A percentile compares a stretch with the other conserved stretches of the same genome.
These are phyloP conservation scores for Rhodotorula glutinis DNA, from an alignment of 1,284 basidiomycete species.

Conservation along the genomic window DNA sequence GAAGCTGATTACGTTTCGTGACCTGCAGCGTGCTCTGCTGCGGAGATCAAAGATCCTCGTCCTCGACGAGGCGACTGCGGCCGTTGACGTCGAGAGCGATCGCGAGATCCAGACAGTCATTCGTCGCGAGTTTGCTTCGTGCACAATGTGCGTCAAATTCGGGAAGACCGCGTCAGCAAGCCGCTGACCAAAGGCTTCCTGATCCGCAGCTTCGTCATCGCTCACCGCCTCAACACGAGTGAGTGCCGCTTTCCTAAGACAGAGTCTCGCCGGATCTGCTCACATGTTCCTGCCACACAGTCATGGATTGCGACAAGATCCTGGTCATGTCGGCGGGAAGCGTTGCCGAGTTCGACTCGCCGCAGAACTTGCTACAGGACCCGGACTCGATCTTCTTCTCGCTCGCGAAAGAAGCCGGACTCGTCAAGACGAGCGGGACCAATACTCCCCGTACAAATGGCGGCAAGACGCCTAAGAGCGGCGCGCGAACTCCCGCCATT, in stretches of 20 bases:
- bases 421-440: conserved; percentile 18
- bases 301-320: conserved; percentile 47
- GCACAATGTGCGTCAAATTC: conserved; percentile 25
- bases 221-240: conserved; percentile 37
- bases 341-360: conserved; percentile 42
- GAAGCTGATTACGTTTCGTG: not conserved
- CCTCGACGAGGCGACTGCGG: conserved; percentile 62
- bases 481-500: conserved; percentile 21
- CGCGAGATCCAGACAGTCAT: conserved; percentile 44
- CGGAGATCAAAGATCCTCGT: conserved; percentile 75
- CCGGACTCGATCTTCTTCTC: conserved; percentile 30
- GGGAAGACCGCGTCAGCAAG: not conserved
- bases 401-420: conserved; percentile 23
- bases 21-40: conserved; percentile 65
- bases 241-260: not conserved
- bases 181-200: not conserved
- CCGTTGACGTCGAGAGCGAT: conserved; percentile 42
- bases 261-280: not conserved
- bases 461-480: conserved; percentile 20
- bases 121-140: conserved; percentile 29
- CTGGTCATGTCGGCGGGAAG: conserved; percentile 47
- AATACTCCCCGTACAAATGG: conserved; percentile 17
- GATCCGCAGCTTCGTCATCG: conserved; percentile 24
- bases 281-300: not conserved
- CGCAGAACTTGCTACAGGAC: conserved; percentile 34